These are phyloP conservation scores for Lodderomyces elongisporus DNA, from an alignment of 1,139 yeast genomes.

Conservation along the genomic window DNA sequence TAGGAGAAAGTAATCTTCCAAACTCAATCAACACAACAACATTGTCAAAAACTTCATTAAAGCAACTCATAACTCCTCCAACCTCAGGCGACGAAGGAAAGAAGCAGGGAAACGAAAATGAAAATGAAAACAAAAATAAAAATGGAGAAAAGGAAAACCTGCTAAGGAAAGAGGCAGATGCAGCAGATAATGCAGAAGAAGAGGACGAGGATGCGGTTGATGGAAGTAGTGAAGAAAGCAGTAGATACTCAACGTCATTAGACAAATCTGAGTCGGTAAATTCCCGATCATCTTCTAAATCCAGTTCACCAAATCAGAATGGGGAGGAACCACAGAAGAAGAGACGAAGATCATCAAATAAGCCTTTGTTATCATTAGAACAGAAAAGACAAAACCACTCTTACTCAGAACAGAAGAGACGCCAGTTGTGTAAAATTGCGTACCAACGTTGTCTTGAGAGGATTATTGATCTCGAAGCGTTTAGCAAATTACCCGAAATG, in stretches of 20 bases:
- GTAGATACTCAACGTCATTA: slow-evolving; percentile 2
- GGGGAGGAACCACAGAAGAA: slow-evolving; percentile 12
- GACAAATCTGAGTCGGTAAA: background rate
- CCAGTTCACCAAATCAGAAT: background rate
- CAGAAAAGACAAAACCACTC: slow-evolving; percentile 73
- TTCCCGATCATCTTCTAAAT: slow-evolving; percentile 7
- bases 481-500: slow-evolving; percentile 25
- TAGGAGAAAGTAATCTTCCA: slow-evolving; percentile 11
- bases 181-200: too few relatives aligned
- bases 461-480: slow-evolving; percentile 40
- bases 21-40: slow-evolving; percentile 32
- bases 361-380: slow-evolving; percentile 53
- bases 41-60: background rate
- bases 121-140: slow-evolving; percentile 13
- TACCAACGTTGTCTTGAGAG: slow-evolving; percentile 47
- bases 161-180: too few relatives aligned
- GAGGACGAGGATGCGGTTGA: slow-evolving; percentile 12
- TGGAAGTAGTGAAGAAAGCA: too few relatives aligned
- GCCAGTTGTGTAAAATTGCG: slow-evolving; percentile 64
- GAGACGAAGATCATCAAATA: slow-evolving; percentile 31
- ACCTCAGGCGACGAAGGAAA: slow-evolving; percentile 12
- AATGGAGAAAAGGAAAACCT: too few relatives aligned
- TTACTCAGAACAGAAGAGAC: slow-evolving; percentile 68
- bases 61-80: slow-evolving; percentile 12
- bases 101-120: slow-evolving; percentile 11